phyloP scores from a whole-genome alignment of 2,329 filamentous ascomycete genomes.

The Pseudogymnoascus sp. region DNA sequence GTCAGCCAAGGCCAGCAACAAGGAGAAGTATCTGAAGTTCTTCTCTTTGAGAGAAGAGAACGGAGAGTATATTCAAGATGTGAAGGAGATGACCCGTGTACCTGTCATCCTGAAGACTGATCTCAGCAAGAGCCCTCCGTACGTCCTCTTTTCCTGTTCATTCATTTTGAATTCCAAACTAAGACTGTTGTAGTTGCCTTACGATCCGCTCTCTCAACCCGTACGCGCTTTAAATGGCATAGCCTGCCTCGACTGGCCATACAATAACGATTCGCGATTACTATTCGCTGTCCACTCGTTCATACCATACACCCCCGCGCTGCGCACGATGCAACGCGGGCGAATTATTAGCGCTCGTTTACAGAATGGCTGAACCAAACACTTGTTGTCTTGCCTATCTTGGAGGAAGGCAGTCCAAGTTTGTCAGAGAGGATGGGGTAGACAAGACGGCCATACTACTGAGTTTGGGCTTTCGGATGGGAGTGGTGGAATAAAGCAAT shows the following conservation, averaged over 20 bases:
- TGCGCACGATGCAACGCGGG: not conserved
- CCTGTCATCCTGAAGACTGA: conserved; percentile 99
- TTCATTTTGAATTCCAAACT: conserved; percentile 30
- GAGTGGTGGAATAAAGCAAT: conserved; percentile 7
- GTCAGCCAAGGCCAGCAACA: conserved; percentile 67
- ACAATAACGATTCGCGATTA: not conserved
- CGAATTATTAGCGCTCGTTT: conserved; percentile 7
- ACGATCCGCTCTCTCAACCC: conserved; percentile 79
- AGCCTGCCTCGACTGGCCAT: not conserved
- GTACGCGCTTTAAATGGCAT: conserved; percentile 48
- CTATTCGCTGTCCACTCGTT: conserved; percentile 1
- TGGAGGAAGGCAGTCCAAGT: not conserved
- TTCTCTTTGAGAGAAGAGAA: conserved; percentile 87
- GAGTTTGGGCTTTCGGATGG: not conserved
- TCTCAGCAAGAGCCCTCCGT: conserved; percentile 97
- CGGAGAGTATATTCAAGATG: conserved; percentile 95
- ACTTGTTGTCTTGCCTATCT: not conserved
- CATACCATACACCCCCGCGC: conserved; percentile 3
- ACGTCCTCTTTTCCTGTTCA: conserved; percentile 43
- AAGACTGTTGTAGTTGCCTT: conserved; percentile 49
- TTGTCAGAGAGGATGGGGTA: not conserved
- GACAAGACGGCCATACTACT: not conserved
- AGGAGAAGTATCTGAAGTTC: conserved; percentile 89
- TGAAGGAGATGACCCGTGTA: conserved; percentile 93
- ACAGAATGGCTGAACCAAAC: not conserved